A percentile compares a stretch with the other conserved stretches of the same genome.
These are phyloP conservation scores for Capillidium rhysosporum DNA, from an alignment of 371 early-diverging fungal species.

Conservation along the genomic window DNA sequence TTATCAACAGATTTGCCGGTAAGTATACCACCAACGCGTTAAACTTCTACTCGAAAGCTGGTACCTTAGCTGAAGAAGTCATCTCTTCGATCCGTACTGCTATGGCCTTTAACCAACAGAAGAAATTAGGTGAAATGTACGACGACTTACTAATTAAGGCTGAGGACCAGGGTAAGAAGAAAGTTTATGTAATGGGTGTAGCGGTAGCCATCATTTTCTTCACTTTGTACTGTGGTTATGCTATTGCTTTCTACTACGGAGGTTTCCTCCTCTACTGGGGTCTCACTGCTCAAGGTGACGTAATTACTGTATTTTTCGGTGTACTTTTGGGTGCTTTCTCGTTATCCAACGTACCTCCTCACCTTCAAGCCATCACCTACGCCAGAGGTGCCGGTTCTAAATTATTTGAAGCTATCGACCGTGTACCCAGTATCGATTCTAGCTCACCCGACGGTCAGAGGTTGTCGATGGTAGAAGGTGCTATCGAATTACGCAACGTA, in stretches of 20 bases:
- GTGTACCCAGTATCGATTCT: slow-evolving; percentile 40
- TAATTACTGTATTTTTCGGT: slow-evolving; percentile 31
- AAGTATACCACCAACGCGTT: slow-evolving; percentile 17
- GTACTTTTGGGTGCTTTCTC: slow-evolving; percentile 26
- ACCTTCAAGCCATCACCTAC: slow-evolving; percentile 30
- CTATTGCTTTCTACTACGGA: slow-evolving; percentile 43
- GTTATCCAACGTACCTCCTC: slow-evolving; percentile 27
- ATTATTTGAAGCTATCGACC: slow-evolving; percentile 55
- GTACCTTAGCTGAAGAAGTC: slow-evolving; percentile 58
- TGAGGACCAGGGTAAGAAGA: slow-evolving; percentile 25
- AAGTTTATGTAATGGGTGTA: slow-evolving; percentile 23
- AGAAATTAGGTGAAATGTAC: slow-evolving; percentile 42
- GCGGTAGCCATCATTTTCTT: slow-evolving; percentile 40
- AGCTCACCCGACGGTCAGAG: slow-evolving; percentile 25
- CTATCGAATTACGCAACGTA: slow-evolving; percentile 49
- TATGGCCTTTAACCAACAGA: slow-evolving; percentile 59
- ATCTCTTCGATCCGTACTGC: slow-evolving; percentile 75
- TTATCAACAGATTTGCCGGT: slow-evolving; percentile 51
- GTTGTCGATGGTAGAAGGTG: slow-evolving; percentile 25
- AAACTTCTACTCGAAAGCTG: slow-evolving; percentile 42
- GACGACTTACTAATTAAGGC: slow-evolving; percentile 26
- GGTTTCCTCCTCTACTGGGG: slow-evolving; percentile 21
- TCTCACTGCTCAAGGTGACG: slow-evolving; percentile 12
- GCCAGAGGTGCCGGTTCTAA: slow-evolving; percentile 37
- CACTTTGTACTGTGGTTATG: slow-evolving; percentile 38